These are phyloP conservation scores for Populus hybrid DNA, from an alignment of 441 rosid species.

Conservation along the genomic window DNA sequence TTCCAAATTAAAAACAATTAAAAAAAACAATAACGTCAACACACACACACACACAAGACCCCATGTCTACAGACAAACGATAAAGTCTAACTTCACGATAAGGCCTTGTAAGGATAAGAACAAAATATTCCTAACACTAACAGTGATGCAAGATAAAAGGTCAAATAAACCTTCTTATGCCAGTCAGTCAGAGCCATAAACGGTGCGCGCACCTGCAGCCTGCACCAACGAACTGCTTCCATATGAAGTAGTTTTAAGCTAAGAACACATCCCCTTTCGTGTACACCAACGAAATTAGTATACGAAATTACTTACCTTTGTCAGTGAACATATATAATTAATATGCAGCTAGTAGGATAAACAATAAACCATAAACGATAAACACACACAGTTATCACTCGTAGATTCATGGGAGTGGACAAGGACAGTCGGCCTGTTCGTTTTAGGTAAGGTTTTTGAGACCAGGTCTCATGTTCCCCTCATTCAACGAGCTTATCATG, in stretches of 20 bases:
- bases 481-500: not conserved
- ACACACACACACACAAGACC: too few species aligned
- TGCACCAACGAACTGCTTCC: not conserved
- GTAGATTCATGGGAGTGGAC: not conserved
- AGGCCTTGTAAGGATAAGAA: not conserved
- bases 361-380: not conserved
- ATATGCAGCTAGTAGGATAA: not conserved
- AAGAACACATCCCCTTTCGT: too few species aligned
- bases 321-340: too few species aligned
- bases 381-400: not conserved
- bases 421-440: not conserved
- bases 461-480: not conserved
- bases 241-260: not conserved
- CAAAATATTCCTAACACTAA: not conserved
- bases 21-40: too few species aligned
- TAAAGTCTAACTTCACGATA: not conserved
- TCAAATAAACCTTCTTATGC: not conserved
- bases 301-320: too few species aligned
- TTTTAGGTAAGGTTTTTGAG: not conserved
- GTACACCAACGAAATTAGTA: too few species aligned
- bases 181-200: not conserved
- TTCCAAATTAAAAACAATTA: too few species aligned
- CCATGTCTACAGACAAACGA: not conserved
- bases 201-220: not conserved
- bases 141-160: not conserved